These are phyloP conservation scores for Coniella lustricola DNA, from an alignment of 2,329 filamentous ascomycete genomes.

Conservation along the genomic window DNA sequence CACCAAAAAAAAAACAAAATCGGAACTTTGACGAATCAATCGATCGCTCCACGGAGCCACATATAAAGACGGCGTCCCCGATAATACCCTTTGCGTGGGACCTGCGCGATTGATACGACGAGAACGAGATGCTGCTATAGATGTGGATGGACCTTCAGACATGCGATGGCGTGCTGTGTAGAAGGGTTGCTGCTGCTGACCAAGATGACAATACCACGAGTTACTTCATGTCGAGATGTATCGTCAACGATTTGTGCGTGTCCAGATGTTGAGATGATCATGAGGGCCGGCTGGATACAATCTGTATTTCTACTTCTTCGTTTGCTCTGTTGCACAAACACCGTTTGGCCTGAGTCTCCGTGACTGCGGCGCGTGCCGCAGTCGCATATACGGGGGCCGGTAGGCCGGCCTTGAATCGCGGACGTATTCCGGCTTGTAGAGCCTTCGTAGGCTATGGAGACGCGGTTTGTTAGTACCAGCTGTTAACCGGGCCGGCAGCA, in stretches of 20 bases:
- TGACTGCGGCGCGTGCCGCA: too few species aligned
- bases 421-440: too few species aligned
- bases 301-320: too few species aligned
- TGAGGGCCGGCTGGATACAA: too few species aligned
- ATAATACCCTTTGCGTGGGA: constrained; percentile 1
- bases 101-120: constrained; percentile 3
- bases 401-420: too few species aligned
- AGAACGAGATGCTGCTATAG: background rate
- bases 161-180: background rate
- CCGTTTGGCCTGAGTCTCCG: too few species aligned
- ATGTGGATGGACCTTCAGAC: background rate
- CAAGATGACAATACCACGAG: constrained; percentile 1
- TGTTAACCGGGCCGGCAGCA: background rate
- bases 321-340: too few species aligned
- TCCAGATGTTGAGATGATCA: too few species aligned
- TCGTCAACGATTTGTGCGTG: too few species aligned
- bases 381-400: too few species aligned
- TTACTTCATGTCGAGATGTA: background rate
- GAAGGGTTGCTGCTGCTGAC: constrained; percentile 1
- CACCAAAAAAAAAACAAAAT: constrained; percentile 21
- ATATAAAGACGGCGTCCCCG: constrained; percentile 7
- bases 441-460: too few species aligned
- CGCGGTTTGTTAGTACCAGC: background rate
- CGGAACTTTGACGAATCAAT: constrained; percentile 26
- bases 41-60: constrained; percentile 13